phyloP scores from a whole-genome alignment of 2,329 filamentous ascomycete genomes.

The Aspergillus alliaceus region DNA sequence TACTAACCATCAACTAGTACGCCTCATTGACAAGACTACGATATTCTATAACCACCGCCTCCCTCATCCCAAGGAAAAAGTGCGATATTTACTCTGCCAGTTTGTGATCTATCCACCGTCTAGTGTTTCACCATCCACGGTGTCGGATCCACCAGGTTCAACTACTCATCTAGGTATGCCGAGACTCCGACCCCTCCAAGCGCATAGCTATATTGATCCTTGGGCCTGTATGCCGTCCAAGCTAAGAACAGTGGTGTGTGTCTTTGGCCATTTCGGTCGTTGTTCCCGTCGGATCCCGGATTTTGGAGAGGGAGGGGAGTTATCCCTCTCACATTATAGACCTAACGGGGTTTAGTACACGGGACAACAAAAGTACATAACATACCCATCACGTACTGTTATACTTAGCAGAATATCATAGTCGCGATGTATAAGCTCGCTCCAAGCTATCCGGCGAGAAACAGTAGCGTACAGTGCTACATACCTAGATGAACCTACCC shows the following conservation, averaged over 20 bases:
- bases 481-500: neutral
- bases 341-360: neutral
- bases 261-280: neutral
- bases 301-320: neutral
- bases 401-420: neutral
- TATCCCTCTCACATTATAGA: neutral
- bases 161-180: slow-evolving; percentile 1
- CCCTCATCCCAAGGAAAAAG: neutral
- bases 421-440: neutral
- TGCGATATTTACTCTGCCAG: slow-evolving; percentile 12
- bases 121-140: slow-evolving; percentile 25
- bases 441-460: neutral
- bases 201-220: neutral
- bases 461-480: neutral
- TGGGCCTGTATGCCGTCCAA: neutral
- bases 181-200: too few species aligned
- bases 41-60: neutral
- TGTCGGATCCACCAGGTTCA: slow-evolving; percentile 10
- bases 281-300: neutral
- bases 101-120: slow-evolving; percentile 19
- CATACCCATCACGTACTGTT: too few species aligned
- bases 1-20: neutral
- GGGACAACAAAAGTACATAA: neutral
- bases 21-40: neutral
- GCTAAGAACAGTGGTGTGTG: neutral